These are phyloP conservation scores for Gracilariopsis chorda DNA, from an alignment of 23 red algal genomes.

Conservation along the genomic window DNA sequence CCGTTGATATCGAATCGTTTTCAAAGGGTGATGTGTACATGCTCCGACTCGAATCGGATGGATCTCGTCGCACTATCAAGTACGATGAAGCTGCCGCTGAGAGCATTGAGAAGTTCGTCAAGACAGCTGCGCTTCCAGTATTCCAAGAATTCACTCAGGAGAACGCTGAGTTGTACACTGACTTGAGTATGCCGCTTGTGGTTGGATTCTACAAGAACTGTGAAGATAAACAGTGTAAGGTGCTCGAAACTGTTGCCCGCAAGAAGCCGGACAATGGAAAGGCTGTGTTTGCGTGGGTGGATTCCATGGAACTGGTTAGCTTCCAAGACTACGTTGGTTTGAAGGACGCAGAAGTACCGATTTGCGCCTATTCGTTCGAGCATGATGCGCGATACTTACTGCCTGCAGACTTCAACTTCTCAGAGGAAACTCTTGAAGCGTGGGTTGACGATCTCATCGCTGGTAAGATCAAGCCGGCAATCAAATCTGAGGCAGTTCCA, in stretches of 20 bases:
- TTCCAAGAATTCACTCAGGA: slow-evolving; percentile 77
- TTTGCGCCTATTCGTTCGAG: slow-evolving; percentile 71
- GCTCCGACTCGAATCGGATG: slow-evolving; percentile 29
- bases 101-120: slow-evolving; percentile 56
- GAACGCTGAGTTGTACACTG: slow-evolving; percentile 68
- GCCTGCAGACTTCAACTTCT: slow-evolving; percentile 48
- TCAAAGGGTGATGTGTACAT: slow-evolving; percentile 27
- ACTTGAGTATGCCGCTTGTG: slow-evolving; percentile 57
- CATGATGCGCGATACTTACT: slow-evolving; percentile 63
- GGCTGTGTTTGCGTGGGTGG: slow-evolving; percentile 69
- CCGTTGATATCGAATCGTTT: slow-evolving; percentile 12
- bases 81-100: slow-evolving; percentile 16
- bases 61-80: slow-evolving; percentile 30
- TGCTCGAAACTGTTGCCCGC: slow-evolving; percentile 51
- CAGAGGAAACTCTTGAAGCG: slow-evolving; percentile 31
- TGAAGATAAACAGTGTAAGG: slow-evolving; percentile 35
- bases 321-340: slow-evolving; percentile 75
- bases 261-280: slow-evolving; percentile 60
- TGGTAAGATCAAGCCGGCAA: slow-evolving; percentile 63
- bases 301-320: slow-evolving; percentile 24
- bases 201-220: slow-evolving; percentile 65
- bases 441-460: slow-evolving; percentile 73
- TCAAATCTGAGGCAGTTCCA: slow-evolving; percentile 73
- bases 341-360: slow-evolving; percentile 43
- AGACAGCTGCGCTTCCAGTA: slow-evolving; percentile 37